Evolutionary conservation across 805 yeast genomes (phyloP).

Genomic region (Schizosaccharomyces osmophilus): DNA sequence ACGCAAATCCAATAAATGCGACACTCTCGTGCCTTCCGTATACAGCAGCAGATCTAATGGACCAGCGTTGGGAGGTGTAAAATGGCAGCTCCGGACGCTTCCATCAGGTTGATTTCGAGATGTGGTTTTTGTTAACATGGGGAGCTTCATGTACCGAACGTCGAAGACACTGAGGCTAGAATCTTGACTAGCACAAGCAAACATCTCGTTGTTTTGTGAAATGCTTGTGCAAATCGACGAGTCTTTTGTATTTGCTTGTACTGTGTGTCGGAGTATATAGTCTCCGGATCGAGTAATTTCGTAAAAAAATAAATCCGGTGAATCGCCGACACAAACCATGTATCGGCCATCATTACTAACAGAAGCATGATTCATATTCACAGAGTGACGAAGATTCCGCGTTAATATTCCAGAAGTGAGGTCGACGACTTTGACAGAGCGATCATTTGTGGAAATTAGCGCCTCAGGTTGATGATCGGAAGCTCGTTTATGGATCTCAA

Average conservation of each 20-base stretch:
- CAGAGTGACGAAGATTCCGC: conserved; percentile 26
- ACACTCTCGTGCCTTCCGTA: neutral
- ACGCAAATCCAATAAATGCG: neutral
- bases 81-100: neutral
- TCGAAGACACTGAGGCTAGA: conserved; percentile 1
- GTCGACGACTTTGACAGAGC: conserved; percentile 39
- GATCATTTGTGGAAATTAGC: conserved; percentile 66
- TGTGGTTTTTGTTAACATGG: neutral
- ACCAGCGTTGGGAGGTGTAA: neutral
- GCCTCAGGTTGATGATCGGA: conserved; percentile 13
- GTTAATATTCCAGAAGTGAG: conserved; percentile 23
- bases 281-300: neutral
- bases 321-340: conserved; percentile 54
- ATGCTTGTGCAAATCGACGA: neutral
- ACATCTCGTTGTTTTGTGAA: neutral
- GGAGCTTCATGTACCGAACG: neutral
- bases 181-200: conserved; percentile 1
- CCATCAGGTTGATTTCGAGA: neutral
- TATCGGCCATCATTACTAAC: conserved; percentile 37
- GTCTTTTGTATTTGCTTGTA: neutral
- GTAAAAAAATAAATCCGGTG: conserved; percentile 32
- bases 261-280: neutral
- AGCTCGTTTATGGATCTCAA: neutral
- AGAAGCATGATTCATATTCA: conserved; percentile 53
- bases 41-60: neutral